phyloP scores from a whole-genome alignment of 352 stramenopile species.

The Phytophthora europaea region DNA sequence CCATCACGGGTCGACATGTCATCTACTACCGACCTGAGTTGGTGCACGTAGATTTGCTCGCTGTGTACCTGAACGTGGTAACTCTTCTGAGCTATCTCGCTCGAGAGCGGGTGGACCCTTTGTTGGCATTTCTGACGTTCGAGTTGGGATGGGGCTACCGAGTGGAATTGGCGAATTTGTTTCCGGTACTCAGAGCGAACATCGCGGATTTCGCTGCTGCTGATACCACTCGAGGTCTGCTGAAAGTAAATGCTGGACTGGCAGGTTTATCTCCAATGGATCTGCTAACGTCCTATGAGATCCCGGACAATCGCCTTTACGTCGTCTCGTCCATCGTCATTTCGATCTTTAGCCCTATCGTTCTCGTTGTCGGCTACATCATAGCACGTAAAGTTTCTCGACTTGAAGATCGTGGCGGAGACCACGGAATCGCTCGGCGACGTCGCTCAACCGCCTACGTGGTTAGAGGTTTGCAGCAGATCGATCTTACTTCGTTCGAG shows the following conservation, averaged over 20 bases:
- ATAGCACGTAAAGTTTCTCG: constrained; percentile 28
- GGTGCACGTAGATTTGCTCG: constrained; percentile 43
- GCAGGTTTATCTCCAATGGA: constrained; percentile 35
- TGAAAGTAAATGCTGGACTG: constrained; percentile 22
- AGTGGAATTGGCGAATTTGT: constrained; percentile 15
- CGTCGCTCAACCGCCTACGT: constrained; percentile 22
- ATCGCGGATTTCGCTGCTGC: constrained; percentile 27
- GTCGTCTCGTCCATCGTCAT: constrained; percentile 32
- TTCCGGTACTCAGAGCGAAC: constrained; percentile 20
- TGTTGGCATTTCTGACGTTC: constrained; percentile 38
- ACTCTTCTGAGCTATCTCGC: constrained; percentile 33
- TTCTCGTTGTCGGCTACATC: constrained; percentile 40
- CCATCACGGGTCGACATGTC: constrained; percentile 25
- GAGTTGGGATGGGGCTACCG: constrained; percentile 36
- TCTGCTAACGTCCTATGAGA: constrained; percentile 31
- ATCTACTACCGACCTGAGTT: constrained; percentile 46
- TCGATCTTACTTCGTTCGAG: constrained; percentile 42
- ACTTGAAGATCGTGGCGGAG: constrained; percentile 7
- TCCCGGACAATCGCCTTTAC: constrained; percentile 15
- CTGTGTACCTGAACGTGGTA: constrained; percentile 41
- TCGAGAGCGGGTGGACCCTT: constrained; percentile 41
- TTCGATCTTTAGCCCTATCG: constrained; percentile 35
- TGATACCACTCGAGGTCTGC: constrained; percentile 18
- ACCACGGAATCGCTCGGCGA: neutral
- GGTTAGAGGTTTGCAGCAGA: constrained; percentile 6